Conservation (phyloP, 2,329 filamentous ascomycete species). For the Aspergillus sp. region DNA sequence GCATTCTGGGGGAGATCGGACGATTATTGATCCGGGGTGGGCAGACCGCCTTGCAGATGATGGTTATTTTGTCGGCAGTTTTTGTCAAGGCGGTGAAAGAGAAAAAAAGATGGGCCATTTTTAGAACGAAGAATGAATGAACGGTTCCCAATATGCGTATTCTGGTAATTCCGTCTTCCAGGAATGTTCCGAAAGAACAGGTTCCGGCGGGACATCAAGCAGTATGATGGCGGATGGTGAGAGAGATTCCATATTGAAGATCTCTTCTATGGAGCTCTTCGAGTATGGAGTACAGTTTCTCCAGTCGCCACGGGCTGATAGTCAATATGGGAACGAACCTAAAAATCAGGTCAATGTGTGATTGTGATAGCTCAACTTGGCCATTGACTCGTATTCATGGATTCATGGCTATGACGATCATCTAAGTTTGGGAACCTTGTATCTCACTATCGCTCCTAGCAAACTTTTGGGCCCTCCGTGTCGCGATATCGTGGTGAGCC, state of each 20-base stretch:
- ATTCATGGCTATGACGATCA: background rate
- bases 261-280: background rate
- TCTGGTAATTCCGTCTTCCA: too few species aligned
- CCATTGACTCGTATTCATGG: background rate
- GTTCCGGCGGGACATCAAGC: background rate
- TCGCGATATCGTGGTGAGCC: constrained; percentile 2
- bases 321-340: background rate
- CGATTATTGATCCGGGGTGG: background rate
- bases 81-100: too few species aligned
- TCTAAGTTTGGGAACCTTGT: background rate
- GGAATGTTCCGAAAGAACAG: too few species aligned
- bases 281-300: too few species aligned
- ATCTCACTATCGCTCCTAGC: background rate
- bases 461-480: constrained; percentile 1
- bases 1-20: constrained; percentile 12
- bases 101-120: too few species aligned
- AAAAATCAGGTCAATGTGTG: background rate
- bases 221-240: background rate
- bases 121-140: too few species aligned
- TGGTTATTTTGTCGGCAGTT: too few species aligned
- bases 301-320: background rate
- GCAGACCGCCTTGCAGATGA: background rate
- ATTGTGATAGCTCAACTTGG: background rate
- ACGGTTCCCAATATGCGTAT: too few species aligned
- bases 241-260: background rate